Conservation (phyloP, 1,284 basidiomycete genomes). For the Sporisorium iseilematis-ciliati region DNA sequence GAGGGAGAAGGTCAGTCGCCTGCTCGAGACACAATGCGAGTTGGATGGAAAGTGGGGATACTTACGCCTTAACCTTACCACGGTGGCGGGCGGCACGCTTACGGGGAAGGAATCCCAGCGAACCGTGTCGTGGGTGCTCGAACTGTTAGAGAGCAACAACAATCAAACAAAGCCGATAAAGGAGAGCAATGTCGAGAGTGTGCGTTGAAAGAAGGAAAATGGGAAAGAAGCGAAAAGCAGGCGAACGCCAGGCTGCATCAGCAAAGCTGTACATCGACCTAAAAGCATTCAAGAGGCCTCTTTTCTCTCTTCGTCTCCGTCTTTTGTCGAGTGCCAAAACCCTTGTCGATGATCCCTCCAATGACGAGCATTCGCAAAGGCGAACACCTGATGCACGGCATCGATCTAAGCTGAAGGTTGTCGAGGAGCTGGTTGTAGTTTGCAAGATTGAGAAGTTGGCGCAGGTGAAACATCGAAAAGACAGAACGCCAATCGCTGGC, state of each 20-base stretch:
- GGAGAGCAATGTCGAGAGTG: constrained; percentile 19
- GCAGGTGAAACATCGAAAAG: background rate
- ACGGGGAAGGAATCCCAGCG: constrained; percentile 69
- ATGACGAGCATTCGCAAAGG: background rate
- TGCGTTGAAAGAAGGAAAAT: constrained; percentile 10
- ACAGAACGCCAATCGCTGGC: background rate
- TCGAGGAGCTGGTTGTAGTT: background rate
- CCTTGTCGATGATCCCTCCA: background rate
- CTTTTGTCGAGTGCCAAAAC: constrained; percentile 11
- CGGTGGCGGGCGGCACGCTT: constrained; percentile 70
- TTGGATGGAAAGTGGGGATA: constrained; percentile 1
- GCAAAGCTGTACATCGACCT: constrained; percentile 62
- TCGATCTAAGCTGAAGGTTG: background rate
- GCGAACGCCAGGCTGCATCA: constrained; percentile 59
- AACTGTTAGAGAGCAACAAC: constrained; percentile 50
- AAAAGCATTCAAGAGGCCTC: constrained; percentile 44
- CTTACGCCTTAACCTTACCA: constrained; percentile 67
- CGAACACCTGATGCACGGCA: background rate
- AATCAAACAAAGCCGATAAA: constrained; percentile 11
- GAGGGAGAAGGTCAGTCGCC: constrained; percentile 1
- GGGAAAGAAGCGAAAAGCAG: constrained; percentile 50
- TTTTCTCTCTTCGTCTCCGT: constrained; percentile 34
- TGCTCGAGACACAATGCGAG: background rate
- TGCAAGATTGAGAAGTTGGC: background rate
- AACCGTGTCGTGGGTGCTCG: constrained; percentile 70